Percentiles rank a stretch among this genome's conserved stretches.
Evolutionary conservation across 352 stramenopile genomes (phyloP).

Genomic region (Nothophytophthora sp.): DNA sequence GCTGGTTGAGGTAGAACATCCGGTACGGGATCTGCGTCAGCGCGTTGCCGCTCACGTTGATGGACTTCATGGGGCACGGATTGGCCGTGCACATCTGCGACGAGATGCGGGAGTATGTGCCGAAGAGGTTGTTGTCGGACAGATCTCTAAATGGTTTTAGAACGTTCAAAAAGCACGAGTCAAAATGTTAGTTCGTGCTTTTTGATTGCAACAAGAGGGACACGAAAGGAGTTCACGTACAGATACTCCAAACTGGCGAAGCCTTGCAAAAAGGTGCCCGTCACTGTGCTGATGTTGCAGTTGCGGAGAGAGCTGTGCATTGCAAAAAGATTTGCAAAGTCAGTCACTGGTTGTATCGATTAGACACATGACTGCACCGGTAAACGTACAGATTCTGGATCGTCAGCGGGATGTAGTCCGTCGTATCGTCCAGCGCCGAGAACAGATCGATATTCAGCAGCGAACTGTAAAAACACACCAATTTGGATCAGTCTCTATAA

Average conservation of each 20-base stretch:
- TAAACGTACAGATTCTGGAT: conserved; percentile 41
- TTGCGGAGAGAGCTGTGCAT: conserved; percentile 30
- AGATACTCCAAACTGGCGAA: conserved; percentile 44
- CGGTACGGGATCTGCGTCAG: conserved; percentile 43
- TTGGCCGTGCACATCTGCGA: conserved; percentile 50
- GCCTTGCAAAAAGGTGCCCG: conserved; percentile 39
- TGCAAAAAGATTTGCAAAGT: not conserved
- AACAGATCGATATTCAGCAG: conserved; percentile 46
- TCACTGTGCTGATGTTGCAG: conserved; percentile 46
- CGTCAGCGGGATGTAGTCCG: conserved; percentile 44
- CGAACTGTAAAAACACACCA: conserved; percentile 16
- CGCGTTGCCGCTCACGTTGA: conserved; percentile 46
- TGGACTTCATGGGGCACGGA: conserved; percentile 45
- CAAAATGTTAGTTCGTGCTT: not conserved
- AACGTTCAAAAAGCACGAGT: not conserved
- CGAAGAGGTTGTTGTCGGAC: conserved; percentile 46
- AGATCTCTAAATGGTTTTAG: conserved; percentile 29
- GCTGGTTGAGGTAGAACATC: conserved; percentile 45
- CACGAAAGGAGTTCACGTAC: conserved; percentile 9
- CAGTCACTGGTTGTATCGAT: not conserved
- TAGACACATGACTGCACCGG: not conserved
- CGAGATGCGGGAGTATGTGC: conserved; percentile 47
- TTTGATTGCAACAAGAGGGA: no score
- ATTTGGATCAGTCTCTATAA: no score
- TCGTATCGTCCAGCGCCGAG: conserved; percentile 29